phyloP scores from a whole-genome alignment of 371 early-diverging fungal genomes.

The Mycotypha africana region DNA sequence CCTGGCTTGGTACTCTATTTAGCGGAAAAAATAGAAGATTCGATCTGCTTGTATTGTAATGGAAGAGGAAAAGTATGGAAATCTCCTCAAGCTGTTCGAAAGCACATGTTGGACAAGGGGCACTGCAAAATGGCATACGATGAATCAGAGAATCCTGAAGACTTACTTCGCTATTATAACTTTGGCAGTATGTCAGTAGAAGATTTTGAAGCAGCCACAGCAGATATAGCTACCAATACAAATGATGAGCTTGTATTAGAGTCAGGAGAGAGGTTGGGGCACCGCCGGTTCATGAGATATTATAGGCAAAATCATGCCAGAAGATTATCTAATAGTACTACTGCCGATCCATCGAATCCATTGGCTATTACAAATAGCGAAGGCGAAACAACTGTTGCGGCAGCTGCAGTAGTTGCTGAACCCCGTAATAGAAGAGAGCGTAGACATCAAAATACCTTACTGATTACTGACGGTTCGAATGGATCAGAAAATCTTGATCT shows the following conservation, averaged over 20 bases:
- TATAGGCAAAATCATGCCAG: constrained; percentile 66
- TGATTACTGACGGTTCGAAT: constrained; percentile 9
- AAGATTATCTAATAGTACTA: background rate
- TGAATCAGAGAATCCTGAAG: constrained; percentile 81
- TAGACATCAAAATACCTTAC: constrained; percentile 10
- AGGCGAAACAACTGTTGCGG: too few relatives aligned
- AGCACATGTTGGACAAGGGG: constrained; percentile 94
- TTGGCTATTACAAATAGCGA: constrained; percentile 9
- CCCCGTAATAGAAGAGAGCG: constrained; percentile 22
- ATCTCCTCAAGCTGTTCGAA: constrained; percentile 82
- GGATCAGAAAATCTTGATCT: background rate
- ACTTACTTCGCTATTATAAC: constrained; percentile 88
- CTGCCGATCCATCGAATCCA: too few relatives aligned
- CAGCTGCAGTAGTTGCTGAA: constrained; percentile 2
- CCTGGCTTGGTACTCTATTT: constrained; percentile 85
- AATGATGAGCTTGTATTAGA: constrained; percentile 72
- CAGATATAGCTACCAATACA: constrained; percentile 1
- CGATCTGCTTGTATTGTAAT: constrained; percentile 93
- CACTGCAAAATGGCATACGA: constrained; percentile 95
- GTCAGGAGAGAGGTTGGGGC: constrained; percentile 75
- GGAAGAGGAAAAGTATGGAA: constrained; percentile 83
- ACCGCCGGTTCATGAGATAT: constrained; percentile 71
- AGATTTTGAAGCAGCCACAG: constrained; percentile 16
- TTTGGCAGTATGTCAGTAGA: constrained; percentile 43
- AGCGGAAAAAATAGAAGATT: constrained; percentile 89